Percentiles rank a stretch among this genome's conserved stretches.
phyloP scores from a whole-genome alignment of 176 grass and related monocot genomes.

The Oryza glumipatula region DNA sequence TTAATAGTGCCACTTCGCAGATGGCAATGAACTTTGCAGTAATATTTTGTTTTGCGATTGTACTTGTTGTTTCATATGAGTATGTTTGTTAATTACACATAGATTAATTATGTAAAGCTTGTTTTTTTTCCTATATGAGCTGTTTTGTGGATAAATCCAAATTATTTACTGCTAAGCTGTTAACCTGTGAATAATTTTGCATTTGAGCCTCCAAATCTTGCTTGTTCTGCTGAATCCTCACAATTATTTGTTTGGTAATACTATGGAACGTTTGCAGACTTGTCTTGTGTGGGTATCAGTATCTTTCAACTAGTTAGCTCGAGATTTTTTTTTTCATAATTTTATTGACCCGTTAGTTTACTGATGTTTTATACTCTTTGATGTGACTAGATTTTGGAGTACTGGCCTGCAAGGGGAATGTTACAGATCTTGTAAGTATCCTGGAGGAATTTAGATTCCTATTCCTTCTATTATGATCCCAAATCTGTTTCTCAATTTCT shows the following conservation, averaged over 20 bases:
- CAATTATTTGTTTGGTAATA: slow-evolving; percentile 1
- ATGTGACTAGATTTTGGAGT: slow-evolving; percentile 69
- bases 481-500: neutral
- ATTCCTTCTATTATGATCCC: neutral
- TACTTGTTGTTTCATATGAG: neutral
- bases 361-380: neutral
- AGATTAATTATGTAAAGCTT: neutral
- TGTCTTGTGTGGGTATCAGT: neutral
- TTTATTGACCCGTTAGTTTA: neutral
- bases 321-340: neutral
- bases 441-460: slow-evolving; percentile 17
- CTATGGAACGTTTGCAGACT: no score
- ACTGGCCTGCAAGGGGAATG: slow-evolving; percentile 88
- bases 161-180: neutral
- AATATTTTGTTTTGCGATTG: neutral
- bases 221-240: slow-evolving; percentile 6
- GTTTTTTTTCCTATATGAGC: neutral
- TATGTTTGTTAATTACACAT: neutral
- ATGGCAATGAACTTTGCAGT: neutral
- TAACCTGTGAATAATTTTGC: neutral
- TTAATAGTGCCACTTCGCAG: neutral
- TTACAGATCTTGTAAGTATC: slow-evolving; percentile 91
- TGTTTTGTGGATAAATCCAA: neutral
- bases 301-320: neutral
- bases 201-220: neutral